phyloP scores from a whole-genome alignment of 495 filamentous ascomycete species.

The Staphylotrichum tortipilum region DNA sequence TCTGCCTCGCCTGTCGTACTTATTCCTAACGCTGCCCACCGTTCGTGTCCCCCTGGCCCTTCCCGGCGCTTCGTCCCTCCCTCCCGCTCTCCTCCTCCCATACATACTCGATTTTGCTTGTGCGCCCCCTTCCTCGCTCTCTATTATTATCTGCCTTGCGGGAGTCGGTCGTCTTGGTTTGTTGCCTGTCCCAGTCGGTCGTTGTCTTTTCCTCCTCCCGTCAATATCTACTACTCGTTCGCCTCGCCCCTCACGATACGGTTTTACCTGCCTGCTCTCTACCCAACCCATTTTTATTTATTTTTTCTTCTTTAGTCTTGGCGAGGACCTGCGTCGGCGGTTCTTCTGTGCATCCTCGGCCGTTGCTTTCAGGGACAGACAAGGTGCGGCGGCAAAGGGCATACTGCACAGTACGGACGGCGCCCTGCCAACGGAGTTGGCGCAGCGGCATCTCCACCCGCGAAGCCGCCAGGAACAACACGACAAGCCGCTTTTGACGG shows the following conservation, averaged over 20 bases:
- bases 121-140: too few species aligned
- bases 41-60: not conserved
- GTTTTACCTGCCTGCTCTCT: too few species aligned
- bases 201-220: too few species aligned
- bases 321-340: not conserved
- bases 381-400: too few species aligned
- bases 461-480: slow-evolving; percentile 8
- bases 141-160: not conserved
- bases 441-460: not conserved
- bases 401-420: too few species aligned
- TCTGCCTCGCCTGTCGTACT: not conserved
- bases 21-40: too few species aligned
- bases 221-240: not conserved
- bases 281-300: not conserved
- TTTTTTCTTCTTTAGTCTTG: not conserved
- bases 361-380: slow-evolving; percentile 12
- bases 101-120: too few species aligned
- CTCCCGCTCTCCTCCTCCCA: slow-evolving; percentile 9
- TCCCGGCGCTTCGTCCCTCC: not conserved
- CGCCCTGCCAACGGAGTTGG: slow-evolving; percentile 6
- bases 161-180: not conserved
- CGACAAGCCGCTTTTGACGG: slow-evolving; percentile 2
- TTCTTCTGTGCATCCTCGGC: slow-evolving; percentile 8
- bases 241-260: too few species aligned
- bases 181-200: slow-evolving; percentile 2